Conservation (phyloP, 2,329 filamentous ascomycete species). For the Aphanoascus verrucosus region DNA sequence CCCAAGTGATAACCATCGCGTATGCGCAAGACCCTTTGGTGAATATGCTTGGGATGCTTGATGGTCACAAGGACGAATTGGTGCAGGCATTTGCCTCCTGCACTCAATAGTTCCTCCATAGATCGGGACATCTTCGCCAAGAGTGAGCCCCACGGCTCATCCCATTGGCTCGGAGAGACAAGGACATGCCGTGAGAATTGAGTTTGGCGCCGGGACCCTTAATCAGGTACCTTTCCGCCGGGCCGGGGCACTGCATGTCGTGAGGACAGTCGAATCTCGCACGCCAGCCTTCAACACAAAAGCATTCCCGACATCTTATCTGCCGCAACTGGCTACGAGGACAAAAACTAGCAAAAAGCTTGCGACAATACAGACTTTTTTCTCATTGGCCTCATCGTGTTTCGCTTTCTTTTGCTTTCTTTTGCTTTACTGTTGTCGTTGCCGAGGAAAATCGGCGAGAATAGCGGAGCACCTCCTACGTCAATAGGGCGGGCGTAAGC, state of each 20-base stretch:
- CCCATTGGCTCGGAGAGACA: neutral
- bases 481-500: constrained; percentile 10
- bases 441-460: constrained; percentile 1
- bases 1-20: neutral
- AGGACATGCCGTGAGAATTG: neutral
- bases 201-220: neutral
- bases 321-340: neutral
- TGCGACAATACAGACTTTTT: neutral
- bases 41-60: neutral
- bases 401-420: too few relatives aligned
- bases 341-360: neutral
- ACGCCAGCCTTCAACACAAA: neutral
- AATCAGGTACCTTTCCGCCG: neutral
- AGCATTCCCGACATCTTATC: neutral
- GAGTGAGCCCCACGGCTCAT: neutral
- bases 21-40: neutral
- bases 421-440: neutral
- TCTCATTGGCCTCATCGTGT: neutral
- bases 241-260: neutral
- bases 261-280: neutral
- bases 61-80: neutral
- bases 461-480: neutral
- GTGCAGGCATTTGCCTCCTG: neutral
- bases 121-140: neutral
- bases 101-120: neutral